Percentiles rank a stretch among this genome's conserved stretches.
Conservation (phyloP, 495 filamentous ascomycete genomes). For the Aspergillus steynii region DNA sequence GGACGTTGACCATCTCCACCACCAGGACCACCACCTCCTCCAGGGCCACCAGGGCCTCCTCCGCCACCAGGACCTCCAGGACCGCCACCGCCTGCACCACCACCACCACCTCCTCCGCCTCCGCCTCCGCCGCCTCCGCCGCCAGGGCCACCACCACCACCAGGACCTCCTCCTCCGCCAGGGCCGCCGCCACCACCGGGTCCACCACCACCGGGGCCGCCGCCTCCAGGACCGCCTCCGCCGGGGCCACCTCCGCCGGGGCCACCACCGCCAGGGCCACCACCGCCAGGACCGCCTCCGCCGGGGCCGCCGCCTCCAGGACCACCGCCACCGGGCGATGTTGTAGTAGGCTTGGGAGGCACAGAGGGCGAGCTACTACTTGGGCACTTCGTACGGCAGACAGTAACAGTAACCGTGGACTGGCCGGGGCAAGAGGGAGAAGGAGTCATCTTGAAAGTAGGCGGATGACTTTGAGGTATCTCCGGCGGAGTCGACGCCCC, state of each 20-base stretch:
- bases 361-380: background rate
- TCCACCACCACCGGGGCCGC: background rate
- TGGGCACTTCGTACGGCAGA: background rate
- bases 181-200: too few species aligned
- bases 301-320: too few species aligned
- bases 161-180: background rate
- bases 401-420: background rate
- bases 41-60: conserved; percentile 2
- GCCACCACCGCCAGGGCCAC: background rate
- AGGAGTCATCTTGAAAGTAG: background rate
- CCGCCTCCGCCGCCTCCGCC: background rate
- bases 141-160: background rate
- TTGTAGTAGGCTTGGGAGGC: background rate
- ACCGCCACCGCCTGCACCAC: background rate
- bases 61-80: background rate
- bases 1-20: background rate
- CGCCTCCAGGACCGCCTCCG: background rate
- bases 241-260: too few species aligned
- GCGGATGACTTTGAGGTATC: background rate
- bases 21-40: background rate
- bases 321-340: background rate
- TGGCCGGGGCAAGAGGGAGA: too few species aligned
- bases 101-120: background rate
- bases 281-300: background rate
- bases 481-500: too few species aligned